A percentile compares a stretch with the other conserved stretches of the same genome.
phyloP scores from a whole-genome alignment of 768 basidiomycete species.

The Calocybe gangraenosa region DNA sequence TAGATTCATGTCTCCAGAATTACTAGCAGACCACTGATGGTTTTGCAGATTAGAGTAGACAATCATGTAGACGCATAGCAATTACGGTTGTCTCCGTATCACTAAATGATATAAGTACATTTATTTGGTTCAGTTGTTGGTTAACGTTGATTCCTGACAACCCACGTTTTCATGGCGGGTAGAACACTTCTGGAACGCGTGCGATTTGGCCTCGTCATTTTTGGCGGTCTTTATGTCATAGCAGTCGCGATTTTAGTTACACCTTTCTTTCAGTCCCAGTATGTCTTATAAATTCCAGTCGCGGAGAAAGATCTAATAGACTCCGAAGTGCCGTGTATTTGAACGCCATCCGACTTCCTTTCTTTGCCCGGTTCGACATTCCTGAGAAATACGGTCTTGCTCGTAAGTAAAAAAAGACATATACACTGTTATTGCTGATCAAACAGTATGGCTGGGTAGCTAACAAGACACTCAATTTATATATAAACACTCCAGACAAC shows the following conservation, averaged over 20 bases:
- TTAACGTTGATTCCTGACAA: no score
- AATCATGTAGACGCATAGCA: no score
- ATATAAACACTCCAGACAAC: constrained; percentile 72
- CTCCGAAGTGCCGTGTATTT: constrained; percentile 44
- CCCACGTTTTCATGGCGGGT: no score
- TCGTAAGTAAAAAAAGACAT: constrained; percentile 37
- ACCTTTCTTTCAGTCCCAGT: constrained; percentile 71
- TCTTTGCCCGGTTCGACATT: constrained; percentile 53
- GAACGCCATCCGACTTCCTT: constrained; percentile 62
- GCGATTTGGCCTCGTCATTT: constrained; percentile 32
- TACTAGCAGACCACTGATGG: no score
- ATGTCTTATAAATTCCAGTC: constrained; percentile 26
- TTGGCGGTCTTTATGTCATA: constrained; percentile 50
- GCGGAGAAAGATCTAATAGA: background rate
- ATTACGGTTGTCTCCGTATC: no score
- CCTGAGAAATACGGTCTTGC: constrained; percentile 83
- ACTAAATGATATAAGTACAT: no score
- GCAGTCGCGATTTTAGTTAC: constrained; percentile 50
- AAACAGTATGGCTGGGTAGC: constrained; percentile 36
- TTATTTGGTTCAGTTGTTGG: no score
- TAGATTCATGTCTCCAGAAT: no score
- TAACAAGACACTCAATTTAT: constrained; percentile 72
- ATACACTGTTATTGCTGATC: background rate
- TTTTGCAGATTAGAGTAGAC: no score
- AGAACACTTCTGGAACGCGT: constrained; percentile 12